These are phyloP conservation scores for Nigrospora sphaerica DNA, from an alignment of 2,329 filamentous ascomycete species.

Conservation along the genomic window DNA sequence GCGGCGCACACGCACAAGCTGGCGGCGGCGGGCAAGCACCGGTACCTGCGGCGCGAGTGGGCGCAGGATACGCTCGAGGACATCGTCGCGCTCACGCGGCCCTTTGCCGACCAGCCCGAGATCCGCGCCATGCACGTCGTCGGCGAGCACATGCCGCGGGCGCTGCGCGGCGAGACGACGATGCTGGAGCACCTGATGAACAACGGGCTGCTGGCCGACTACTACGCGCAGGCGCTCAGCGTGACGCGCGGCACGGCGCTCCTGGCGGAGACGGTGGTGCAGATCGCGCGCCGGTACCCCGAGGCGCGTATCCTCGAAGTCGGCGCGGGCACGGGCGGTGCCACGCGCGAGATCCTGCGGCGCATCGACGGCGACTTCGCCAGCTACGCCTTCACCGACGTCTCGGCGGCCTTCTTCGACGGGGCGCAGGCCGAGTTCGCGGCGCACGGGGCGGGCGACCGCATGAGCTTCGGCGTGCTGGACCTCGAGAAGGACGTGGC, in stretches of 20 bases:
- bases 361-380: conserved; percentile 19
- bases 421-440: not conserved
- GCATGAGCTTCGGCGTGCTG: conserved; percentile 22
- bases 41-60: not conserved
- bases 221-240: conserved; percentile 21
- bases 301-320: conserved; percentile 34
- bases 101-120: not conserved
- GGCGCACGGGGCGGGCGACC: conserved; percentile 1
- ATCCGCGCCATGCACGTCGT: conserved; percentile 11
- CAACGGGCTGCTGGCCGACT: conserved; percentile 23
- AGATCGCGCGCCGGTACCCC: conserved; percentile 31
- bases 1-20: not conserved
- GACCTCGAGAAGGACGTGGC: conserved; percentile 21
- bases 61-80: not conserved
- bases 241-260: conserved; percentile 7
- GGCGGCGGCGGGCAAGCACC: not conserved
- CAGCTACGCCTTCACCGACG: conserved; percentile 38
- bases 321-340: conserved; percentile 32
- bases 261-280: conserved; percentile 17
- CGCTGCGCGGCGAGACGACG: conserved; percentile 23
- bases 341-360: conserved; percentile 27
- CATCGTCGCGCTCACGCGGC: not conserved
- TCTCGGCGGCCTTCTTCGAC: conserved; percentile 32
- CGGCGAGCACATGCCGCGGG: conserved; percentile 23
- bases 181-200: conserved; percentile 29